Base-by-base conservation (phyloP, 2,329 filamentous ascomycete genomes). In the Aspergillus versicolor region DNA sequence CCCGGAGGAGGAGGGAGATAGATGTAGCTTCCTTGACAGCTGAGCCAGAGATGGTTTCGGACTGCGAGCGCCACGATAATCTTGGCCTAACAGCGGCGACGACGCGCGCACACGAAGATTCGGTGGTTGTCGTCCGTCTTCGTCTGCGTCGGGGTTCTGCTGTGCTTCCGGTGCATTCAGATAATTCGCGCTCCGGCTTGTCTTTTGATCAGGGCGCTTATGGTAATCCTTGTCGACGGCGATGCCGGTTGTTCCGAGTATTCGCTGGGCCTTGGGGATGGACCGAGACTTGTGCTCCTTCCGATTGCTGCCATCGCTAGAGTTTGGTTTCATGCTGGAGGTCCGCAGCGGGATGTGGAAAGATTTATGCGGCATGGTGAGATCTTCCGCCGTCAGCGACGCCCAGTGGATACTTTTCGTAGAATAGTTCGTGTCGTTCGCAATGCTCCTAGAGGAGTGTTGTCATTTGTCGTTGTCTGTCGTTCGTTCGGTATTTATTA, bases 1-100 rank as follows among this genome's bases (percentile, higher is more conserved):
- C 3, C 78, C 77, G 1, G 78, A 77, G 9, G 75, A 74, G 9
- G 79, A 81, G 27, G 73, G 72, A 48, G 75, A 69, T 45, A 77
- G 65, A 50, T 71, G 72, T 22, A 73, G 53, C 59, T 72, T 75
- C 22, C 74, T 74, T 17, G 71, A 73, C 7, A 65, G 60, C 43
- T 68, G 65, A 32, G 75, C 72, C n/a, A 73, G 38, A 34, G 62
- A 56, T n/a, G 65, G 64, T 24, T 67, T 66, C n/a, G 58, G 62
- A 7, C 61, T 48, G 55, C 68, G 61, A 32, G 68, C 62, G n/a
- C 64, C 65, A 21, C 57, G 64, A 58, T 75, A 76, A 9, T 70
- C 65, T 17, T 77, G 69, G 21, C 77, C 76, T 11, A 81, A 63
- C 41, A 79, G 60, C 17, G 78, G 78, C 9, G 79, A 81, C 1